Conservation (phyloP, 371 early-diverging fungal species). For the Syncephalis plumigaleata region DNA sequence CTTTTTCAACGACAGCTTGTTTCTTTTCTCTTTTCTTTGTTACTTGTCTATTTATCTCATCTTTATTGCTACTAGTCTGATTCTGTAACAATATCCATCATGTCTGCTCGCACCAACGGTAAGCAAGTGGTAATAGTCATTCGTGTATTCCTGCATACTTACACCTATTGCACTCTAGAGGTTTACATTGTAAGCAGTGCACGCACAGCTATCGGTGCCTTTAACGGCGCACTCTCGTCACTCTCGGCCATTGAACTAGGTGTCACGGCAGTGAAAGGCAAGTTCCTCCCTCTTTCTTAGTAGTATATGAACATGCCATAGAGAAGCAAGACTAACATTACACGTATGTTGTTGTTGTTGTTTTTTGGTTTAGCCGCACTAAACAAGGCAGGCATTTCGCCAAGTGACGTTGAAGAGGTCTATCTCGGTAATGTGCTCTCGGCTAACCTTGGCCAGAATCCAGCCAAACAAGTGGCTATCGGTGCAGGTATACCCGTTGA, state of each 20-base stretch:
- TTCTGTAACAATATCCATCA: no score
- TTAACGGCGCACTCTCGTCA: conserved; percentile 76
- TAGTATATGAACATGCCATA: no score
- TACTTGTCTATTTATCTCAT: no score
- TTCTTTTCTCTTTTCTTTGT: no score
- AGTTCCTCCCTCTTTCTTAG: not conserved
- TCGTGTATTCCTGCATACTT: no score
- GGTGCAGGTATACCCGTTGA: conserved; percentile 64
- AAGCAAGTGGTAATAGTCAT: no score
- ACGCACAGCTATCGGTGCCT: conserved; percentile 91
- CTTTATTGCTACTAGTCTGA: no score
- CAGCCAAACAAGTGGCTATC: conserved; percentile 88
- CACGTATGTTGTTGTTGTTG: no score
- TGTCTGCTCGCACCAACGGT: no score
- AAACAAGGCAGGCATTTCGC: conserved; percentile 42
- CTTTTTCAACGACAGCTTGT: no score
- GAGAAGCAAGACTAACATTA: no score
- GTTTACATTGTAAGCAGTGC: conserved; percentile 79
- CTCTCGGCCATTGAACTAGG: conserved; percentile 81
- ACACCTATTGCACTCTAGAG: conserved; percentile 7
- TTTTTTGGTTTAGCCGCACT: conserved; percentile 66
- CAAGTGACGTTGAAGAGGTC: conserved; percentile 62
- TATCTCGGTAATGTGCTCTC: conserved; percentile 77
- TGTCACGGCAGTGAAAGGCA: conserved; percentile 76
- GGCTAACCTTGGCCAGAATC: conserved; percentile 85